Conservation (phyloP, 2,329 filamentous ascomycete genomes). For the Chaetomium globosum region DNA sequence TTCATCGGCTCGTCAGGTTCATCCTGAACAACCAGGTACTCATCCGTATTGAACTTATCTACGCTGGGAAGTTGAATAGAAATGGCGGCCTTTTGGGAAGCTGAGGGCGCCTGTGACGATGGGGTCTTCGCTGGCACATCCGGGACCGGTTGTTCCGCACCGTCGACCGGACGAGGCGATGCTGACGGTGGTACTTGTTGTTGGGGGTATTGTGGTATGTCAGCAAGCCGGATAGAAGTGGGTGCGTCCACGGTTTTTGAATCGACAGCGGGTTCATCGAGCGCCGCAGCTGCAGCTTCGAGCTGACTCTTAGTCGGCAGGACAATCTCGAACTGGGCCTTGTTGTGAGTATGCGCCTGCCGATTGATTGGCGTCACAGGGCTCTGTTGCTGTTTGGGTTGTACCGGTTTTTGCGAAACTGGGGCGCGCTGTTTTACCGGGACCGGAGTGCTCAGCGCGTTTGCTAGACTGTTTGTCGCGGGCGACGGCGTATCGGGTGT, state of each 20-base stretch:
- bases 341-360: constrained; percentile 43
- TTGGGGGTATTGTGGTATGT: background rate
- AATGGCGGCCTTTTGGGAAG: constrained; percentile 42
- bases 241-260: background rate
- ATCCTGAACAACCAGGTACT: constrained; percentile 55
- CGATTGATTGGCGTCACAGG: constrained; percentile 28
- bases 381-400: constrained; percentile 30
- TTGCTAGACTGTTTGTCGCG: constrained; percentile 39
- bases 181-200: constrained; percentile 11
- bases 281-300: constrained; percentile 30
- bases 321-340: constrained; percentile 51
- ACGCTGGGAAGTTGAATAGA: constrained; percentile 52
- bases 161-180: constrained; percentile 32
- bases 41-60: constrained; percentile 53
- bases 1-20: constrained; percentile 51
- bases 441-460: constrained; percentile 29
- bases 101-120: constrained; percentile 28
- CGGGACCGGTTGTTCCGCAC: background rate
- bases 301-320: constrained; percentile 50
- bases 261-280: constrained; percentile 14
- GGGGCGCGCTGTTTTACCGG: constrained; percentile 42
- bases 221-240: constrained; percentile 2
- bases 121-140: constrained; percentile 11
- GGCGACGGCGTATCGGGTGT: constrained; percentile 43
- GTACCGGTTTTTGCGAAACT: constrained; percentile 28